Conservation (phyloP, 768 basidiomycete genomes). For the Neoboletus subvelutipes region DNA sequence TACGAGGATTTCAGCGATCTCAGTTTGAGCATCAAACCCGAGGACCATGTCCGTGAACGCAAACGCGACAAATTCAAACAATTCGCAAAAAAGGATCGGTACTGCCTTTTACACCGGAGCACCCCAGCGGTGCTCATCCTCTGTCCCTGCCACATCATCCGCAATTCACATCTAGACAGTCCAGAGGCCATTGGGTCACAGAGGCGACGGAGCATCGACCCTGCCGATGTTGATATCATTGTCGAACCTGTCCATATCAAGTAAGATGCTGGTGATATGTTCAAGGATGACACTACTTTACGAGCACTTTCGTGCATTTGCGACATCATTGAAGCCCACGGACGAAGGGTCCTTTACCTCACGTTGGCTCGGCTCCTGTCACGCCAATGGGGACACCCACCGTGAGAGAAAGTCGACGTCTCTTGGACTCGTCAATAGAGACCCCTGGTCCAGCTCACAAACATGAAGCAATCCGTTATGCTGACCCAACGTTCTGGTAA, state of each 20-base stretch:
- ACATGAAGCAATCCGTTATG: conserved; percentile 26
- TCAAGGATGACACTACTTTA: background rate
- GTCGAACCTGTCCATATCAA: no score
- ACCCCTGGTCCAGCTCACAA: conserved; percentile 22
- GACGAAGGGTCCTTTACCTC: conserved; percentile 15
- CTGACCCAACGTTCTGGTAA: conserved; percentile 18
- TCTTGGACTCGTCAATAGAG: no score
- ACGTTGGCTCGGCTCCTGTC: conserved; percentile 7
- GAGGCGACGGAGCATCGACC: conserved; percentile 33
- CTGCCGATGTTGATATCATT: conserved; percentile 36
- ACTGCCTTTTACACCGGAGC: conserved; percentile 23
- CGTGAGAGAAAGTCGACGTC: conserved; percentile 29
- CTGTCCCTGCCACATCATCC: conserved; percentile 49
- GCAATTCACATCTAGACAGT: conserved; percentile 34
- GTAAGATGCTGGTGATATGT: no score
- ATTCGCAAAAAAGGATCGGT: conserved; percentile 61
- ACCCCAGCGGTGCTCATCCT: conserved; percentile 51
- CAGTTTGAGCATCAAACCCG: conserved; percentile 81
- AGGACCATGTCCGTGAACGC: conserved; percentile 69
- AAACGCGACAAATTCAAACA: conserved; percentile 78
- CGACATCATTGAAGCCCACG: conserved; percentile 25
- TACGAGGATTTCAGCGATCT: conserved; percentile 91
- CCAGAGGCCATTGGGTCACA: conserved; percentile 23
- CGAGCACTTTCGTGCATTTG: background rate
- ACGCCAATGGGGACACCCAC: conserved; percentile 7